Conservation (phyloP, 2,329 filamentous ascomycete species). For the Thelonectria rubi region DNA sequence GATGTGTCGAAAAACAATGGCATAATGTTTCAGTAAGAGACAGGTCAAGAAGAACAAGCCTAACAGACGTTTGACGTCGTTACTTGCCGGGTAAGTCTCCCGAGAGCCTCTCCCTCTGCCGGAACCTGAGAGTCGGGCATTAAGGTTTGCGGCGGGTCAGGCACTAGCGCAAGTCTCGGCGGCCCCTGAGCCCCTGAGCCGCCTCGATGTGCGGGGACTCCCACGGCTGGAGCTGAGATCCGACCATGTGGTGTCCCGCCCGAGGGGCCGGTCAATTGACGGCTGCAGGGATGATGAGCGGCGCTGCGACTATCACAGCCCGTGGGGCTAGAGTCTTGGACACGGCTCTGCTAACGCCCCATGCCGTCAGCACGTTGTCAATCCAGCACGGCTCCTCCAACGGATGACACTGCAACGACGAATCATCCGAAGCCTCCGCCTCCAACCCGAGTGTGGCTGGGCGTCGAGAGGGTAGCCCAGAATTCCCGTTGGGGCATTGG, state of each 20-base stretch:
- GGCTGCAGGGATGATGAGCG: no score
- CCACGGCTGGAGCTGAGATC: background rate
- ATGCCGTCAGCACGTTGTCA: constrained; percentile 1
- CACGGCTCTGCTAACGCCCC: background rate
- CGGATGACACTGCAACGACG: background rate
- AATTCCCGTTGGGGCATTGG: background rate
- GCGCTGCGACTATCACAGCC: background rate
- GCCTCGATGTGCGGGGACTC: background rate
- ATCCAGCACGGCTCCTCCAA: background rate
- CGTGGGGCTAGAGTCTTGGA: background rate
- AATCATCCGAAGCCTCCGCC: background rate
- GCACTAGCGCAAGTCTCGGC: background rate
- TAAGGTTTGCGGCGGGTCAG: constrained; percentile 3
- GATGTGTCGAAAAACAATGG: constrained; percentile 2
- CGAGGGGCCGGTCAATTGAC: background rate
- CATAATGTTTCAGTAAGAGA: background rate
- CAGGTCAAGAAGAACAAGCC: constrained; percentile 1
- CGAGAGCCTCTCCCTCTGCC: background rate
- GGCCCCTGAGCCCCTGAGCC: background rate
- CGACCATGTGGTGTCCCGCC: background rate
- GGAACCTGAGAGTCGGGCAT: background rate
- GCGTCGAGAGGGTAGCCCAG: background rate
- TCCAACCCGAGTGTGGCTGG: background rate
- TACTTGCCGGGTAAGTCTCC: constrained; percentile 1
- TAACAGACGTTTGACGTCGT: background rate